Evolutionary conservation across 305 asterid species (phyloP).

Genomic region (Ruellia speciosa): DNA sequence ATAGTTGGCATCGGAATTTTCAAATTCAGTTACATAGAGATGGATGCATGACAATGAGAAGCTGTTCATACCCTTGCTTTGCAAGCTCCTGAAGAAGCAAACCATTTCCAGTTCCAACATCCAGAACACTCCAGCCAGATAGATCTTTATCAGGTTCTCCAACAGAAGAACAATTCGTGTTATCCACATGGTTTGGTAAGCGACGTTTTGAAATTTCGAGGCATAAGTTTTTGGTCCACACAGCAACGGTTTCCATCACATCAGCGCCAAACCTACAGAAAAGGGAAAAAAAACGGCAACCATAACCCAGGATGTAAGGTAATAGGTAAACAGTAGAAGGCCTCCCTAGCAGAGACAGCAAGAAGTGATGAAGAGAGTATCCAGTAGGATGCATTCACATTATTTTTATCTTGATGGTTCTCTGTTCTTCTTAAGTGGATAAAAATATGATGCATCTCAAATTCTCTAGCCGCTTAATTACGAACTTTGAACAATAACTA

Average conservation of each 20-base stretch:
- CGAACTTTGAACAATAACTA: too few relatives aligned
- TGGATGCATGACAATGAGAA: conserved; percentile 14
- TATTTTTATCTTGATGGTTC: too few relatives aligned
- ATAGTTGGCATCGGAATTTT: conserved; percentile 9
- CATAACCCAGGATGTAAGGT: neutral
- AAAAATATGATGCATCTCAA: too few relatives aligned
- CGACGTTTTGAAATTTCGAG: conserved; percentile 52
- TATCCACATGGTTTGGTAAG: conserved; percentile 50
- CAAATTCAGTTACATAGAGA: neutral
- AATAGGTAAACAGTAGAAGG: neutral
- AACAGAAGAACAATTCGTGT: conserved; percentile 37
- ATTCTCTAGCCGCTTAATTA: too few relatives aligned
- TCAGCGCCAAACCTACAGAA: conserved; percentile 87
- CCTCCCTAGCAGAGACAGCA: too few relatives aligned
- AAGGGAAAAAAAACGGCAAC: conserved; percentile 2
- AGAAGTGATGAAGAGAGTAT: too few relatives aligned
- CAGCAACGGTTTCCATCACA: conserved; percentile 86
- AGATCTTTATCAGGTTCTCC: conserved; percentile 52
- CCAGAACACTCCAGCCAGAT: conserved; percentile 80
- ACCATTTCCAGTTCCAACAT: conserved; percentile 95
- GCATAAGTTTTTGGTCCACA: conserved; percentile 83
- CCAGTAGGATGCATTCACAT: too few relatives aligned
- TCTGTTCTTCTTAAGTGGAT: too few relatives aligned
- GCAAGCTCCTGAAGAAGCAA: conserved; percentile 92
- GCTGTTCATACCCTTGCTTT: conserved; percentile 77